Conservation (phyloP, 225 moss, liverwort and hornwort genomes). For the Marchantia polymorpha region DNA sequence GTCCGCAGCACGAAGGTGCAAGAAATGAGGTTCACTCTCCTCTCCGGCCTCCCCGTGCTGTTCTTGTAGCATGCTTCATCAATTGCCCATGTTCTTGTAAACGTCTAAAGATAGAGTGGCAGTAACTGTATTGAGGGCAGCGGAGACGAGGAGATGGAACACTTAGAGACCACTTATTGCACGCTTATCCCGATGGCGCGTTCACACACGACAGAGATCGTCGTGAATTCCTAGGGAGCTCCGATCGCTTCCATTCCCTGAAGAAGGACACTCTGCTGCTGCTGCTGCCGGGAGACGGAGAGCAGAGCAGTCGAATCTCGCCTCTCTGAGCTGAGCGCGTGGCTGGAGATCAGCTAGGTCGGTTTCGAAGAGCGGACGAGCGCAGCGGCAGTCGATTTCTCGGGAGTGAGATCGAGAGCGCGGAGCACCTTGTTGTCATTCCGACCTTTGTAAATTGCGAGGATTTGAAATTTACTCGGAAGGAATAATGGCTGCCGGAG, state of each 20-base stretch:
- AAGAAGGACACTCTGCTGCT: neutral
- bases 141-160: neutral
- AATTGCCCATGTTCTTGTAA: no score
- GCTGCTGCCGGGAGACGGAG: neutral
- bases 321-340: neutral
- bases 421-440: neutral
- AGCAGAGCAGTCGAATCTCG: neutral
- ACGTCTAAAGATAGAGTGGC: no score
- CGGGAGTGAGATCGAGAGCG: neutral
- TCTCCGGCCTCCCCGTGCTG: no score
- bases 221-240: neutral
- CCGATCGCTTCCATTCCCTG: neutral
- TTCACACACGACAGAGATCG: neutral
- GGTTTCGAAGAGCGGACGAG: neutral
- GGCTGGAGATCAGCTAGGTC: neutral
- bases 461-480: neutral
- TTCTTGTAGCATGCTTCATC: no score
- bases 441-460: neutral
- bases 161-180: neutral
- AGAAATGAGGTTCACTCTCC: no score
- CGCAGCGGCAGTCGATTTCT: neutral
- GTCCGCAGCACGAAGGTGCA: no score
- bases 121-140: no score
- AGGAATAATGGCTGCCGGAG: slow-evolving; percentile 28
- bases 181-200: neutral